Base-by-base conservation (phyloP, 306 rosid species). In the Fagus crenata region DNA sequence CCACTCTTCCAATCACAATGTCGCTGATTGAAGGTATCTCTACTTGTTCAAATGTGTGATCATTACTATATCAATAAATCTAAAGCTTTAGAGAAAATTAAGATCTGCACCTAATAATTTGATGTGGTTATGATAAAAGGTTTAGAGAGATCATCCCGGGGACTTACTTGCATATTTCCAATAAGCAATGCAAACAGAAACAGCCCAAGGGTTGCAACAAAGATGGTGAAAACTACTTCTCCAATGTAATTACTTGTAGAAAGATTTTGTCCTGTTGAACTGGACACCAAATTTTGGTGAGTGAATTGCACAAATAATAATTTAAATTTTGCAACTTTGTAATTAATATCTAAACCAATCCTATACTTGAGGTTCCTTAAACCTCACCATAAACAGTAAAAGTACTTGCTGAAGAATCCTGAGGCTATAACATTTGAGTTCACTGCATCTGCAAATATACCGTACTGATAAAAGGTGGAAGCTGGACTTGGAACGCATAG, bases 221-320 rank as follows among this genome's bases (percentile, higher is more conserved):
- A 81, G 76, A 94, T 92, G 71, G 98, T 96, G 2, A 92, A 89
- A 41, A 88, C 69, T 53, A 92, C 89, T 78, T 94, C 98, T 73
- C 98, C 97, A 59, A 90, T 89, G 9, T 78, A 94, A 71, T 93
- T 92, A 83, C 95, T 94, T 14, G 97, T 92, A 4, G 86, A 78
- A 76, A 94, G 97, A 83, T 89, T 83, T 85, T 94, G 98, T 41
- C 98, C 98, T 78, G 89, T 78, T 49, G 97, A 94, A 89, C 98
- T 94, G 89, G 90, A 84, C 28, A 22, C 28, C 28, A 22, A 22
- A 0, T 22, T 22, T 22, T 22, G 28, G 28, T 22, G 0, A 22
- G 28, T 22, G 28, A 22, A 22, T 22, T 22, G 28, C 28, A 22
- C 41, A 65, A 63, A 67, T 22, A 22, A 22, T 22, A 22, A 22